Evolutionary conservation across 192 early-diverging fungal genomes (phyloP), one percentile per base, ranked within the genome.

Genomic region (Backusella sp.): DNA sequence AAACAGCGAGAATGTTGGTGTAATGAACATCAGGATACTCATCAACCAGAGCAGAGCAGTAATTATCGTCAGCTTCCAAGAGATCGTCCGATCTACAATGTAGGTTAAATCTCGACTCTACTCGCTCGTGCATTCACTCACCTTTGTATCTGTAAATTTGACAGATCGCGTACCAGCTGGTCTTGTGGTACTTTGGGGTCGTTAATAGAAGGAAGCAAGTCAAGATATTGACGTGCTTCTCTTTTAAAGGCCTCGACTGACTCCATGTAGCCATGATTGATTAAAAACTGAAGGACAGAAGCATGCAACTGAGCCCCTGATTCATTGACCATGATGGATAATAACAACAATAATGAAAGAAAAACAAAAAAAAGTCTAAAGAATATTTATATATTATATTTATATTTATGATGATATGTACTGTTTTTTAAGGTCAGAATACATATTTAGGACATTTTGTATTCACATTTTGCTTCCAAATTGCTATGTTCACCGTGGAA

Each of bases 1-100:
- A 65, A 36, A 86, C 82, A 9, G 84, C 67, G 14, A 93, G 79
- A 74, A 93, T 89, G 73, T 93, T 93, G 44, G 82, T 79, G 26
- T 68, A 70, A 77, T 92, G 91, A 23, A 90, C 65, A 21, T 82
- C 70, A 68, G 14, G 86, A 73, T 35, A 87, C 80, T 26, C 78
- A 66, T 17, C 74, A 41, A 28, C 70, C 53, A 8, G 80, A 17
- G 82, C 72, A 30, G 70, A 69, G 26, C 85, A 91, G 68, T 84
- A 83, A 3, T 72, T 66, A 6, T 82, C 72, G 34, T 81, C 70
- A 2, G 84, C 85, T 41, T 77, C 73, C 8, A 68, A 37, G 6
- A 73, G 36, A 32, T 77, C 66, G 41, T 39, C 34, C 5, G 49
- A 12, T 62, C 72, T 73, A 59, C 11, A 8, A 67, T 6, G 11